phyloP scores from a whole-genome alignment of 1,284 basidiomycete species.

The Ustilago crameri region DNA sequence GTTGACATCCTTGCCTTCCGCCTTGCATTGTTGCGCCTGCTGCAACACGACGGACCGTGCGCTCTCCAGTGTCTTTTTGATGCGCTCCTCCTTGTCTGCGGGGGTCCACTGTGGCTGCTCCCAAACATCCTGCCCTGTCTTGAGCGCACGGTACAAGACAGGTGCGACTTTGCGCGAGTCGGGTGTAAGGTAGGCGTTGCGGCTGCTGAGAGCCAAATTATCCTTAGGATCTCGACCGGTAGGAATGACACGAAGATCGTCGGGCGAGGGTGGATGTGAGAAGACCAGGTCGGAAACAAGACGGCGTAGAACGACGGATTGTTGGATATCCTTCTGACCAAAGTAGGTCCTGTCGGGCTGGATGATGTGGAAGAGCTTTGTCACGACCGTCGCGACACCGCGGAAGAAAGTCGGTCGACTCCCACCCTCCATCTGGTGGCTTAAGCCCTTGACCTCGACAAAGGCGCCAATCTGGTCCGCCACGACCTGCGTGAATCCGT shows the following conservation, averaged over 20 bases:
- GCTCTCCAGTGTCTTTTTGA: slow-evolving; percentile 42
- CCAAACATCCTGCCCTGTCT: slow-evolving; percentile 71
- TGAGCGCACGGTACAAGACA: slow-evolving; percentile 77
- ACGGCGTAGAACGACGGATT: slow-evolving; percentile 86
- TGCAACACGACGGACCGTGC: slow-evolving; percentile 39
- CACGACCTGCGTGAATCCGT: slow-evolving; percentile 83
- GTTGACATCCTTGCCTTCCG: slow-evolving; percentile 54
- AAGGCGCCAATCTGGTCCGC: slow-evolving; percentile 84
- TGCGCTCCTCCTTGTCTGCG: slow-evolving; percentile 24
- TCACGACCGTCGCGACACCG: slow-evolving; percentile 93
- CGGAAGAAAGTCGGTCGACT: slow-evolving; percentile 91
- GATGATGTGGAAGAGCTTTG: slow-evolving; percentile 92
- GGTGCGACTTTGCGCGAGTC: slow-evolving; percentile 78
- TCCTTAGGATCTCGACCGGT: slow-evolving; percentile 77
- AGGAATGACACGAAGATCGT: slow-evolving; percentile 78
- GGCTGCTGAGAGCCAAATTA: slow-evolving; percentile 84
- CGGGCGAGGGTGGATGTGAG: slow-evolving; percentile 77
- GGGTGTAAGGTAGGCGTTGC: slow-evolving; percentile 84
- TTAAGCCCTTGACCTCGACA: slow-evolving; percentile 86
- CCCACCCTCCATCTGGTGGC: slow-evolving; percentile 84
- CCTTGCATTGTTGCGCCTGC: slow-evolving; percentile 14
- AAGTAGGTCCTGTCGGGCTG: slow-evolving; percentile 94
- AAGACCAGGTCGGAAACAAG: slow-evolving; percentile 84
- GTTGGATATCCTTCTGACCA: slow-evolving; percentile 98
- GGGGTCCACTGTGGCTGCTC: slow-evolving; percentile 21